These are phyloP conservation scores for barrel medic (Medicago truncatula) DNA, from an alignment of 306 rosid genomes.

Conservation along the genomic window DNA sequence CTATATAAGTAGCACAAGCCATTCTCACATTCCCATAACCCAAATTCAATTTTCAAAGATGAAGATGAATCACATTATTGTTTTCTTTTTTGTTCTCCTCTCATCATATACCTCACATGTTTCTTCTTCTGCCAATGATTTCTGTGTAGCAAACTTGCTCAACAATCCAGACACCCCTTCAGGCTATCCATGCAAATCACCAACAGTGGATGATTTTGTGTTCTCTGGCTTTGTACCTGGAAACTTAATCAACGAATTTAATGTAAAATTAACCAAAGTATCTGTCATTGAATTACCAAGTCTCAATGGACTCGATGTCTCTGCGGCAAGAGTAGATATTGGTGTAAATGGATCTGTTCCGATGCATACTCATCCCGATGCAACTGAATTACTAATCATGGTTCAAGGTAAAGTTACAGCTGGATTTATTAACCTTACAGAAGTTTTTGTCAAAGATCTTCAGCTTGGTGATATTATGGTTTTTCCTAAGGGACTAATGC, in stretches of 20 bases:
- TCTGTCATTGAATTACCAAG: background rate
- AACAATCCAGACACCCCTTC: background rate
- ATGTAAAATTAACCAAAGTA: background rate
- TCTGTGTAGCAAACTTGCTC: conserved; percentile 2
- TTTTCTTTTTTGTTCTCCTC: background rate
- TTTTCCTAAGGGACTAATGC: background rate
- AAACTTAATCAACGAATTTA: background rate
- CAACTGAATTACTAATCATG: background rate
- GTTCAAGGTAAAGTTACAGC: background rate
- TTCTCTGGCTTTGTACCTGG: background rate
- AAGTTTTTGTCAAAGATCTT: background rate
- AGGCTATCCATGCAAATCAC: conserved; percentile 17
- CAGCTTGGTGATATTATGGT: background rate
- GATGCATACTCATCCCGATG: background rate
- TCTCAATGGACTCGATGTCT: background rate
- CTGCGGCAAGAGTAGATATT: background rate
- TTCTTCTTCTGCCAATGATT: background rate
- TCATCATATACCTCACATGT: background rate
- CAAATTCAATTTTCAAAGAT: background rate
- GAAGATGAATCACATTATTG: background rate
- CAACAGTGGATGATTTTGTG: background rate
- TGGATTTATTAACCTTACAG: background rate
- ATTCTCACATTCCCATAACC: background rate
- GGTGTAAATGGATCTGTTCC: background rate
- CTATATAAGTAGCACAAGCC: background rate